Evolutionary conservation across 805 yeast genomes (phyloP), one percentile per base, ranked within the genome.

Genomic region (Saccharomycopsis amapae): DNA sequence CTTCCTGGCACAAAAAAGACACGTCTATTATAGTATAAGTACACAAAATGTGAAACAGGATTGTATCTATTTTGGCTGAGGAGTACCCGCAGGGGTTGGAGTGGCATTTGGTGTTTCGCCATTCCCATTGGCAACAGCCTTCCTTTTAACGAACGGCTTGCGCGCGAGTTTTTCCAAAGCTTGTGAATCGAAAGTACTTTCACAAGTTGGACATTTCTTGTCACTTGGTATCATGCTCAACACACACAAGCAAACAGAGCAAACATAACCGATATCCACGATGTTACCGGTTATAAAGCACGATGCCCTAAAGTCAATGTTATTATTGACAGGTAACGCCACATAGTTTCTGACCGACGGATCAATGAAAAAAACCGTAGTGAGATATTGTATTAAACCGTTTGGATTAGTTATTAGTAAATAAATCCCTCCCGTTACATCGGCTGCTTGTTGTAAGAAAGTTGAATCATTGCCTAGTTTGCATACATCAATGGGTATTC

Each of bases 391-490:
- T 2, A 89, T 76, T 36, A 93, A 65, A 0, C 96, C 97, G 37
- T 68, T 65, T 1, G 90, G 83, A 46, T 80, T 74, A 2, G 71
- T 72, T 19, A 90, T 72, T 46, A 69, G 69, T 47, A 90, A 68
- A 59, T 90, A 93, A 1, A 88, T 79, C 2, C 99, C 99, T 54
- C 81, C 77, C 0, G 98, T 90, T 6, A 96, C 87, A 64, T 93
- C 98, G 0, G 95, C 76, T 0, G 97, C 96, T 60, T 93, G 98
- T 60, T 93, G 97, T 50, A 93, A 66, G 59, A 88, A 90, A 2
- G 94, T 84, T 6, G 58, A 54, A 5, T 47, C 46, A 2, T 62
- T 60, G 1, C 82, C 82, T 24, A 93, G 66, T 57, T 89, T 88
- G 50, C 95, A 90, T 10, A 89, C 89, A 62, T 93, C 97, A 19